Percentiles rank a stretch among this genome's conserved stretches.
Conservation (phyloP, 345 rosid species). For the Syzygium grande region DNA sequence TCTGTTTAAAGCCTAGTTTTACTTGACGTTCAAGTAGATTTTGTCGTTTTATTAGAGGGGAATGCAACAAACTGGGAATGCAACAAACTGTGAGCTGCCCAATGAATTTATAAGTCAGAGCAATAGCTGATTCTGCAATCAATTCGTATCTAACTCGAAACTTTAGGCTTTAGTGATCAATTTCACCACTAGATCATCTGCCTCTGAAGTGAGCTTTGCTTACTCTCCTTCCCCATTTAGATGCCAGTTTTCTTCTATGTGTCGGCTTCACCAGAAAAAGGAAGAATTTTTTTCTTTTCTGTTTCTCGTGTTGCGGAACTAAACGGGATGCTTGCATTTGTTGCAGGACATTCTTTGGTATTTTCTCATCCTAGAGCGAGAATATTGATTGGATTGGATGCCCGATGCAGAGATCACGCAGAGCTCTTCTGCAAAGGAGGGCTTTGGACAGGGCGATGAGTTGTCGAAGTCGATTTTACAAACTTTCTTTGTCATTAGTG, state of each 20-base stretch:
- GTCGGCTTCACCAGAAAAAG: background rate
- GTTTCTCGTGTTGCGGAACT: background rate
- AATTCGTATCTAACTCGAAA: background rate
- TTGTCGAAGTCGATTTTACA: slow-evolving; percentile 35
- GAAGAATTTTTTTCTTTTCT: background rate
- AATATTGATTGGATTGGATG: slow-evolving; percentile 36
- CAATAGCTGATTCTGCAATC: background rate
- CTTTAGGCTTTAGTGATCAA: background rate
- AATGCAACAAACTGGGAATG: background rate
- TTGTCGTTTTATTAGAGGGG: background rate
- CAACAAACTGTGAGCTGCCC: background rate
- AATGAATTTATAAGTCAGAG: background rate
- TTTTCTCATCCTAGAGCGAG: background rate
- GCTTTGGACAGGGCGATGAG: slow-evolving; percentile 27
- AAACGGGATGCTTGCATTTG: background rate
- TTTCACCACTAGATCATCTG: background rate
- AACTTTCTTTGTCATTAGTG: slow-evolving; percentile 65
- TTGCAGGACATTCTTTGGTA: background rate
- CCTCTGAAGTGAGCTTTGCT: background rate
- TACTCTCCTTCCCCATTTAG: background rate
- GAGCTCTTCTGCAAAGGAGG: slow-evolving; percentile 70
- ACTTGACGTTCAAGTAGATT: background rate
- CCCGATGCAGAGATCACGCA: slow-evolving; percentile 81
- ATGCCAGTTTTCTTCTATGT: background rate
- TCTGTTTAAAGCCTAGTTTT: background rate